Evolutionary conservation across 2,329 filamentous ascomycete species (phyloP).

Genomic region (Ophiostoma angusticollis): DNA sequence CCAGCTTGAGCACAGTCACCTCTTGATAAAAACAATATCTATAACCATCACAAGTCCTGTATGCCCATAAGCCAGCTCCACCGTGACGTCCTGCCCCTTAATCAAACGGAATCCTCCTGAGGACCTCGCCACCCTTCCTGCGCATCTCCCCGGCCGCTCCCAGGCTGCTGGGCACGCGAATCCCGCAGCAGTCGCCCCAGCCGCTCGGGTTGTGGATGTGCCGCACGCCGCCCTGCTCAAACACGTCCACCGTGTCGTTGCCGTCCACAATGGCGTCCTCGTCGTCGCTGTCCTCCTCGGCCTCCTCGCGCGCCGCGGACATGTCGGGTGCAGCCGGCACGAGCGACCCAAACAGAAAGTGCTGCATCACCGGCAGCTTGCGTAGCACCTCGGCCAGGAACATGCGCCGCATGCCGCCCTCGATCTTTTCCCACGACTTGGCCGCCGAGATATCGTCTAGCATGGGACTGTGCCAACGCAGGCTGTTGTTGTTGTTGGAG

Average conservation of each 20-base stretch:
- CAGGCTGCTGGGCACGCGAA: conserved; percentile 88
- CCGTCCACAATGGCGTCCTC: conserved; percentile 32
- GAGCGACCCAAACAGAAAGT: conserved; percentile 85
- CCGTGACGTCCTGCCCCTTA: too few relatives aligned
- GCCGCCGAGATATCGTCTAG: conserved; percentile 91
- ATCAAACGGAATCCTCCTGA: conserved; percentile 73
- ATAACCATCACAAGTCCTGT: conserved; percentile 1
- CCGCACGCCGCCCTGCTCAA: conserved; percentile 48
- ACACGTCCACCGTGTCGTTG: conserved; percentile 46
- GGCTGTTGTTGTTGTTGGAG: conserved; percentile 64
- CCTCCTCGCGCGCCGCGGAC: conserved; percentile 41
- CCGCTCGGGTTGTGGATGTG: conserved; percentile 59
- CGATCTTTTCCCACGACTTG: conserved; percentile 83
- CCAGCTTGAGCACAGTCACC: too few relatives aligned
- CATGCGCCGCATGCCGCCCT: conserved; percentile 93
- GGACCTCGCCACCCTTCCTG: conserved; percentile 51
- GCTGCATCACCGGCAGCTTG: conserved; percentile 96
- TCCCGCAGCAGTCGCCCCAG: conserved; percentile 97
- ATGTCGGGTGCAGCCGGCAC: conserved; percentile 72
- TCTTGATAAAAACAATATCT: too few relatives aligned
- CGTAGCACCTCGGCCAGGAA: conserved; percentile 84
- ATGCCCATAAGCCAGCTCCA: too few relatives aligned
- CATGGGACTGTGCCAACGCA: conserved; percentile 97
- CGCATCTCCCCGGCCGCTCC: conserved; percentile 81
- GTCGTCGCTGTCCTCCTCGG: conserved; percentile 37